Evolutionary conservation across 805 yeast genomes (phyloP), one percentile per base, ranked within the genome.

Genomic region (Teunomyces aglyptinius): DNA sequence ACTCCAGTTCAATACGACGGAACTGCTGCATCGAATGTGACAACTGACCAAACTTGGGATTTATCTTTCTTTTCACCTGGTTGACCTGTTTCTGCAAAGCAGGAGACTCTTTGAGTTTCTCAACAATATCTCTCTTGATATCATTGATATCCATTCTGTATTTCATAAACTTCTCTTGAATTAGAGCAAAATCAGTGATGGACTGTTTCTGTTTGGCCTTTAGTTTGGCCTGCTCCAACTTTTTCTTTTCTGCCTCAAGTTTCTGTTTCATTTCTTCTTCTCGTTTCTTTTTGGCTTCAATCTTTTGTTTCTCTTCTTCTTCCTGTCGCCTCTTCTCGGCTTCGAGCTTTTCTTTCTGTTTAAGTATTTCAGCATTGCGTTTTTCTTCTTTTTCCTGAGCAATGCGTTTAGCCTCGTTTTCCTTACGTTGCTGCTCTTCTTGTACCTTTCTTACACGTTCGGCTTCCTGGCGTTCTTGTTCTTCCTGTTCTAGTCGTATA

Each of bases 31-130:
- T 65, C 44, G 90, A 82, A 58, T 82, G 84, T 1, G 97, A 89
- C 49, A 94, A 71, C 67, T 94, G 98, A 10, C 99, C 98, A 54
- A 94, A 82, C 60, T 85, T 86, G 5, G 97, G 94, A 59, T 89
- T 89, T 54, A 94, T 81, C 56, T 83, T 82, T 42, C 97, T 73
- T 59, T 85, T 85, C 46, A 82, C 76, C n/a, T 76, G 75, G 15
- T 77, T 74, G 29, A 83, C 75, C n/a, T 64, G 60, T 41, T 77
- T 79, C 55, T 83, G 84, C 31, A 78, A 58, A 26, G 70, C 77
- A 22, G 78, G 76, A 54, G 83, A 73, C 11, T 53, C 51, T n/a
- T 64, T 61, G 27, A 89, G 75, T 7, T 80, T 79, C 10, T 70
- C 75, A 3, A 82, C 82, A 11, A 91, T 73, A 16, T 79, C 73